Conservation (phyloP, 768 basidiomycete species). For the Psilocybe tampanensis region DNA sequence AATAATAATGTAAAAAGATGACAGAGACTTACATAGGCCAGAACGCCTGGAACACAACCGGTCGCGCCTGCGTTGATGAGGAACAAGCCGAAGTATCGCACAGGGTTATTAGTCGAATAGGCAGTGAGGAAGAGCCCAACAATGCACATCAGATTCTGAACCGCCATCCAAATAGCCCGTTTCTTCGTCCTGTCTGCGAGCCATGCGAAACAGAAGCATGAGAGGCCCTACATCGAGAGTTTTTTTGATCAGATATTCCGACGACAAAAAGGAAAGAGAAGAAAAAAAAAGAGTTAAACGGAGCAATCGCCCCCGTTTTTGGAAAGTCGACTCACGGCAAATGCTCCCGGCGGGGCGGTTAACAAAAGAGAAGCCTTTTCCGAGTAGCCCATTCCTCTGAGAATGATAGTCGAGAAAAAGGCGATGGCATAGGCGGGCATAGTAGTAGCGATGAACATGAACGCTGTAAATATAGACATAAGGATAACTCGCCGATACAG, state of each 20-base stretch:
- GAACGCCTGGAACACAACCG: constrained; percentile 35
- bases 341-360: constrained; percentile 36
- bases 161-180: constrained; percentile 34
- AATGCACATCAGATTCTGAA: constrained; percentile 34
- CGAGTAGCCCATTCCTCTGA: constrained; percentile 36
- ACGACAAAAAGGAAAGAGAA: not conserved
- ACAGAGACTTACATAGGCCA: constrained; percentile 42
- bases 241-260: not conserved
- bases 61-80: constrained; percentile 36
- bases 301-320: not conserved
- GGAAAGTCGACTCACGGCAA: constrained; percentile 26
- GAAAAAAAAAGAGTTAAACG: not conserved
- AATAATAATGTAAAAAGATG: not conserved
- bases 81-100: constrained; percentile 37
- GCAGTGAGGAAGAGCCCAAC: constrained; percentile 34
- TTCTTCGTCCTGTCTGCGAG: constrained; percentile 36
- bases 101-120: constrained; percentile 28
- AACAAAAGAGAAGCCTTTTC: constrained; percentile 31
- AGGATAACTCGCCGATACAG: not conserved
- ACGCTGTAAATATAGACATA: constrained; percentile 15
- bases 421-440: constrained; percentile 40
- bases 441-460: constrained; percentile 41
- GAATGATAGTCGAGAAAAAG: constrained; percentile 37
- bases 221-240: constrained; percentile 29
- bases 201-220: constrained; percentile 38